These are phyloP conservation scores for Arxiozyma telluris DNA, from an alignment of 1,139 yeast genomes.

Conservation along the genomic window DNA sequence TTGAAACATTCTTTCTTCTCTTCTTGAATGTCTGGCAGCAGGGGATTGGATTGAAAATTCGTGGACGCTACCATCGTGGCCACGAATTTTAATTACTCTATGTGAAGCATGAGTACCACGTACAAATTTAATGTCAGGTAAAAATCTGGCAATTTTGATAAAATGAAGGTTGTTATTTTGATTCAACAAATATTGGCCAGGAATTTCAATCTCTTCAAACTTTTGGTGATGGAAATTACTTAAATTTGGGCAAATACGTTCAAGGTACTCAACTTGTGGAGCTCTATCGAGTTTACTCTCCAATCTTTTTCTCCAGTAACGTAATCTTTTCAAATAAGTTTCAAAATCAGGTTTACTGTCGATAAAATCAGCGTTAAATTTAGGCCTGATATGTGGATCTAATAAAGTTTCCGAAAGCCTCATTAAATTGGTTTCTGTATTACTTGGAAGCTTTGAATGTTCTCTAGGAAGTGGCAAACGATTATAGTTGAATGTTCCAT, in stretches of 20 bases:
- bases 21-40: constrained; percentile 92
- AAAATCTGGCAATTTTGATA: constrained; percentile 83
- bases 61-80: constrained; percentile 87
- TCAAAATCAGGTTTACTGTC: constrained; percentile 83
- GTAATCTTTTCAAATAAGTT: constrained; percentile 68
- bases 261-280: constrained; percentile 63
- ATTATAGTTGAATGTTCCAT: constrained; percentile 82
- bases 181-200: constrained; percentile 85
- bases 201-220: constrained; percentile 94
- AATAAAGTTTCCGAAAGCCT: constrained; percentile 89
- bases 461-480: constrained; percentile 79
- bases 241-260: constrained; percentile 86
- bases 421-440: constrained; percentile 82
- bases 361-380: constrained; percentile 87
- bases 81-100: constrained; percentile 80
- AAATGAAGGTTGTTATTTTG: constrained; percentile 83
- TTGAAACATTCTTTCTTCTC: constrained; percentile 92
- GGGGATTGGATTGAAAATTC: constrained; percentile 96
- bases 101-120: constrained; percentile 92
- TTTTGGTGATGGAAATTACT: constrained; percentile 97
- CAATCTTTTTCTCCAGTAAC: constrained; percentile 88
- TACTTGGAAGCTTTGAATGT: constrained; percentile 81
- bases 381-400: constrained; percentile 83
- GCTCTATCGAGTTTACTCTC: constrained; percentile 87
- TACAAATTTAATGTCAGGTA: constrained; percentile 81